phyloP scores from a whole-genome alignment of 192 early-diverging fungal species.

The Coemansia sp. region DNA sequence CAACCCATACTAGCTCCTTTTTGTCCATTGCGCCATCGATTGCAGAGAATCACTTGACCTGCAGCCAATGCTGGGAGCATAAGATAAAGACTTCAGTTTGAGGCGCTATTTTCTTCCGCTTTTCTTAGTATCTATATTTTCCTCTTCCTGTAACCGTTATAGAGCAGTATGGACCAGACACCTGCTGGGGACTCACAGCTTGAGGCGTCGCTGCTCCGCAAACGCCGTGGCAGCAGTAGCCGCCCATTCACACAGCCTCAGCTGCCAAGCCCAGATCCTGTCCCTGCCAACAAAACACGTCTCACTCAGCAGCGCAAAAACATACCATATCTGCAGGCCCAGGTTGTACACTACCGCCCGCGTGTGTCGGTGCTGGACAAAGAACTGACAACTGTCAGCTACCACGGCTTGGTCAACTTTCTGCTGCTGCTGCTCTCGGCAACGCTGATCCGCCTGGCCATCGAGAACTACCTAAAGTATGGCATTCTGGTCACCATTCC shows the following conservation, averaged over 20 bases:
- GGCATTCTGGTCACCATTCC: conserved; percentile 77
- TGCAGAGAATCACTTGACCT: conserved; percentile 2
- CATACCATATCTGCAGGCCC: conserved; percentile 49
- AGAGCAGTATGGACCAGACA: background rate
- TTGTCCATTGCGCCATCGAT: background rate
- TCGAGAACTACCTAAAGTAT: conserved; percentile 89
- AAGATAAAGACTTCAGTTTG: no score
- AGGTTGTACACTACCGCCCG: conserved; percentile 62
- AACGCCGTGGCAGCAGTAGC: background rate
- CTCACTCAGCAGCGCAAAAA: background rate
- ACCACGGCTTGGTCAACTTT: conserved; percentile 81
- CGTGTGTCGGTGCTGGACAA: conserved; percentile 76
- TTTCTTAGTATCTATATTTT: background rate
- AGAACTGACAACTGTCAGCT: conserved; percentile 81
- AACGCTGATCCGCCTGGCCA: conserved; percentile 77
- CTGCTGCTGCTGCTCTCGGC: conserved; percentile 74
- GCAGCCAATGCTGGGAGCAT: no score
- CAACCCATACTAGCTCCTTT: conserved; percentile 28
- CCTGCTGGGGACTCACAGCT: background rate
- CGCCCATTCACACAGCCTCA: background rate
- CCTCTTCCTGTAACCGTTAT: background rate
- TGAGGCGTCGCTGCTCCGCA: background rate
- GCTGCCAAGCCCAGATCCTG: background rate
- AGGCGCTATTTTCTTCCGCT: background rate
- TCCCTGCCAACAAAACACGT: background rate